Base-by-base conservation (phyloP, 2,329 filamentous ascomycete genomes). In the Plenodomus lindquistii region DNA sequence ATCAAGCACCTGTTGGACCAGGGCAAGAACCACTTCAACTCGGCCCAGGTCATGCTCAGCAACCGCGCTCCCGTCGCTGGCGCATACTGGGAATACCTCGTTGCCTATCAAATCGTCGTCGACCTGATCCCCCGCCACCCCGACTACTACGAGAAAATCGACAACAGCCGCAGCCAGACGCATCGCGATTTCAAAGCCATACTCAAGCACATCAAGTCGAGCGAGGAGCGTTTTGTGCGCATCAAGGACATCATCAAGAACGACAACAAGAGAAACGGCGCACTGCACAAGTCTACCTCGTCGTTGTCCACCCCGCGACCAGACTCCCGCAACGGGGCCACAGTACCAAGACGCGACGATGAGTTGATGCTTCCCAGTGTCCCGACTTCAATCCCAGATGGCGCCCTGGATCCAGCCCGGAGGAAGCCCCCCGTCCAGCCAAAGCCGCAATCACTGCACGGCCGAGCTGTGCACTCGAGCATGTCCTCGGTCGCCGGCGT, bases 61-160 rank as follows among this genome's bases (percentile, higher is more conserved):
- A 59, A 47, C 27, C 67, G 70, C 31, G 27, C 81, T 82, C 52
- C 72, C 77, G 83, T 85, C 4, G 91, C 94, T 13, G 65, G 72
- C 85, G 92, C 92, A 2, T 87, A 96, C 46, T 83, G 88, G 56
- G 89, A 96, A 52, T 97, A 93, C 66, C 81, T 97, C 48, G 84
- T 87, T 54, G 89, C 92, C 10, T 91, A 83, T 50, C 85, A 91
- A 48, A 87, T 97, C 46, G 82, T 88, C 13, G 80, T 91, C 42
- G 85, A 93, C 46, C 77, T 86, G 36, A 86, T 97, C 20, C 88
- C 89, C 2, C 80, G 79, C 29, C 91, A 96, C 68, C 84, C 82
- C 47, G 89, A 93, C 53, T 95, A 85, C 69, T 62, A 67, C 39
- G 81, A 84, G 21, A 78, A 81, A 42, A 76, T 91, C 48, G 82